Evolutionary conservation across 495 filamentous ascomycete genomes (phyloP).

Genomic region (Penicillium egyptiacum): DNA sequence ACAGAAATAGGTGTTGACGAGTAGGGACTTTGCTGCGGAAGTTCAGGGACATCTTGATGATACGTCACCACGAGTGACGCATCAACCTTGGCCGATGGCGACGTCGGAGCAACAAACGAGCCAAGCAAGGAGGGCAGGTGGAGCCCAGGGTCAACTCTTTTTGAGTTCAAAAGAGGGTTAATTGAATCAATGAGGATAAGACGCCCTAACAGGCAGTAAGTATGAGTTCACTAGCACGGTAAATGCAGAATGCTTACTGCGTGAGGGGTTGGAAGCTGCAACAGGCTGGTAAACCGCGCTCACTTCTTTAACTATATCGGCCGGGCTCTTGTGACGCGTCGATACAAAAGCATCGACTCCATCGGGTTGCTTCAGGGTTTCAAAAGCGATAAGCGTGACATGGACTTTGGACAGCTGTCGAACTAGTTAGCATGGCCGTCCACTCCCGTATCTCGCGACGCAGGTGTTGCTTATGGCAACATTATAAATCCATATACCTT

Average conservation of each 20-base stretch:
- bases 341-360: slow-evolving; percentile 64
- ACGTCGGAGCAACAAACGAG: slow-evolving; percentile 33
- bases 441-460: background rate
- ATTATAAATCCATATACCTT: slow-evolving; percentile 53
- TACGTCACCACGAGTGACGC: slow-evolving; percentile 47
- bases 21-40: slow-evolving; percentile 61
- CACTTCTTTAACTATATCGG: slow-evolving; percentile 60
- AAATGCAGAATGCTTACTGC: slow-evolving; percentile 29
- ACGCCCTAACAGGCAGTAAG: slow-evolving; percentile 30
- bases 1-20: slow-evolving; percentile 61
- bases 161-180: slow-evolving; percentile 39
- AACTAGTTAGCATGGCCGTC: slow-evolving; percentile 6
- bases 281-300: slow-evolving; percentile 28
- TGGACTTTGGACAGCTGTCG: slow-evolving; percentile 55
- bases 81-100: slow-evolving; percentile 31
- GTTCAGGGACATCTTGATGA: slow-evolving; percentile 46
- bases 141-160: slow-evolving; percentile 30
- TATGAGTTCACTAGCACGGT: background rate
- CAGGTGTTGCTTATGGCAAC: background rate
- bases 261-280: slow-evolving; percentile 29
- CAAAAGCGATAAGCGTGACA: slow-evolving; percentile 75
- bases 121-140: slow-evolving; percentile 42
- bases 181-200: slow-evolving; percentile 50
- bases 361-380: slow-evolving; percentile 59
- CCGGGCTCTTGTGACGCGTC: slow-evolving; percentile 57